Percentiles rank a stretch among this genome's conserved stretches.
Evolutionary conservation across 768 basidiomycete genomes (phyloP).

Genomic region (Mycena indigotica): DNA sequence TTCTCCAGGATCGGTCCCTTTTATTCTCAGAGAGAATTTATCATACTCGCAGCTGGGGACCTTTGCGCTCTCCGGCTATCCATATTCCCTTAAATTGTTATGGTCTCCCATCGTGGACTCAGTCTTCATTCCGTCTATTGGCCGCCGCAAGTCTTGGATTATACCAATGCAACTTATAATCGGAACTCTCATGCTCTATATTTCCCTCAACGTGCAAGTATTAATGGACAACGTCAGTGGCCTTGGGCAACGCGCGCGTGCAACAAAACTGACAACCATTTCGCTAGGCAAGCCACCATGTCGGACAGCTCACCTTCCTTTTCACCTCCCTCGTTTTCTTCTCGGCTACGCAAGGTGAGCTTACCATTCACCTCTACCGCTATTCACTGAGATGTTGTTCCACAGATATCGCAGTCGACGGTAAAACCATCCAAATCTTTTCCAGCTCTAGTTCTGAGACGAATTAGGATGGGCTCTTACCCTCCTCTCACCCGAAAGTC

Average conservation of each 20-base stretch:
- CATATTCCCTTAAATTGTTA: constrained; percentile 93
- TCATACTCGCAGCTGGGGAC: constrained; percentile 97
- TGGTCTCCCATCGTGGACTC: constrained; percentile 99
- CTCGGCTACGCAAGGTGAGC: constrained; percentile 92
- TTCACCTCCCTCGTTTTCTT: constrained; percentile 92
- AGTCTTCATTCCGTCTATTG: constrained; percentile 75
- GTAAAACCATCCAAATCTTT: constrained; percentile 48
- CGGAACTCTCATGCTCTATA: constrained; percentile 78
- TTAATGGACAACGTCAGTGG: constrained; percentile 73
- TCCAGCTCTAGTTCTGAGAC: constrained; percentile 8
- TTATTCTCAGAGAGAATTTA: constrained; percentile 91
- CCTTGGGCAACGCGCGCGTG: too few species aligned
- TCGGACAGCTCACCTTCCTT: constrained; percentile 74
- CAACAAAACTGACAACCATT: too few species aligned
- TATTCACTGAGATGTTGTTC: constrained; percentile 18
- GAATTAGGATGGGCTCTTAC: constrained; percentile 77
- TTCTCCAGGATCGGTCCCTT: constrained; percentile 84
- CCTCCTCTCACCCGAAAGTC: constrained; percentile 85
- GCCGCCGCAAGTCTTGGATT: constrained; percentile 99
- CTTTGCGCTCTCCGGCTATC: constrained; percentile 90
- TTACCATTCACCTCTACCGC: background rate
- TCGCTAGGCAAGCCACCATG: constrained; percentile 76
- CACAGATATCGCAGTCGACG: constrained; percentile 95
- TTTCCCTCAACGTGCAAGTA: constrained; percentile 72
- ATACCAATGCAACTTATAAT: constrained; percentile 95